phyloP scores from a whole-genome alignment of 2,329 filamentous ascomycete genomes.

The Metarhizium humberi region DNA sequence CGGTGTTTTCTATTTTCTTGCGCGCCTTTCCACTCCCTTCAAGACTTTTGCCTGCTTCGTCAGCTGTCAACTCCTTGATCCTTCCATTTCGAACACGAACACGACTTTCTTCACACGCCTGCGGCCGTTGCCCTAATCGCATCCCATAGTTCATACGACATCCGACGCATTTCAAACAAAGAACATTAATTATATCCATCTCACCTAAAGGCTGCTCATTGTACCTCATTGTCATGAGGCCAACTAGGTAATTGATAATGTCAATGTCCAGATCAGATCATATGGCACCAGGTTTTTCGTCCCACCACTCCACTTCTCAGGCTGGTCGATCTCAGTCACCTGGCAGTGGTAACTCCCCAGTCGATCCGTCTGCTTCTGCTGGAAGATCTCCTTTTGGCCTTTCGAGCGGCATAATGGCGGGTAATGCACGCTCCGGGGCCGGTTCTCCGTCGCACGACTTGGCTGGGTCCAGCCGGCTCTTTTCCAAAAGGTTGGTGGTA shows the following conservation, averaged over 20 bases:
- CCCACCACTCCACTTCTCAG: conserved; percentile 53
- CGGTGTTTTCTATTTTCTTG: conserved; percentile 4
- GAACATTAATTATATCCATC: not conserved
- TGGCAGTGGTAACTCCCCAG: conserved; percentile 69
- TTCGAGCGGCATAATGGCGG: conserved; percentile 53
- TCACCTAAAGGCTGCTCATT: not conserved
- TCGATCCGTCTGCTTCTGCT: conserved; percentile 56
- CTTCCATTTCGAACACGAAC: not conserved
- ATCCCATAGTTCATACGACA: not conserved
- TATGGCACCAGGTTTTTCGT: conserved; percentile 74
- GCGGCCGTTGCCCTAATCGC: conserved; percentile 2
- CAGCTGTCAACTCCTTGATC: not conserved
- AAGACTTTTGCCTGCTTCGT: not conserved
- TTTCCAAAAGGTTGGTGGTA: conserved; percentile 75
- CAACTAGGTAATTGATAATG: conserved; percentile 76
- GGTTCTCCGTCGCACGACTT: conserved; percentile 95
- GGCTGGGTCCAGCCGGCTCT: conserved; percentile 61
- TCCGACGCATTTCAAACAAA: conserved; percentile 4
- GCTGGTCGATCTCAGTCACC: conserved; percentile 68
- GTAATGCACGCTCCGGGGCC: conserved; percentile 66
- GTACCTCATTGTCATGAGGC: conserved; percentile 8
- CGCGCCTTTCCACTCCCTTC: conserved; percentile 2
- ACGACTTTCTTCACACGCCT: not conserved
- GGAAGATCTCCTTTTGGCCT: conserved; percentile 67
- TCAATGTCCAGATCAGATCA: conserved; percentile 79